Evolutionary conservation across 139 green algal species (phyloP), one percentile per base, ranked within the genome.

Genomic region (Volvox africanus): DNA sequence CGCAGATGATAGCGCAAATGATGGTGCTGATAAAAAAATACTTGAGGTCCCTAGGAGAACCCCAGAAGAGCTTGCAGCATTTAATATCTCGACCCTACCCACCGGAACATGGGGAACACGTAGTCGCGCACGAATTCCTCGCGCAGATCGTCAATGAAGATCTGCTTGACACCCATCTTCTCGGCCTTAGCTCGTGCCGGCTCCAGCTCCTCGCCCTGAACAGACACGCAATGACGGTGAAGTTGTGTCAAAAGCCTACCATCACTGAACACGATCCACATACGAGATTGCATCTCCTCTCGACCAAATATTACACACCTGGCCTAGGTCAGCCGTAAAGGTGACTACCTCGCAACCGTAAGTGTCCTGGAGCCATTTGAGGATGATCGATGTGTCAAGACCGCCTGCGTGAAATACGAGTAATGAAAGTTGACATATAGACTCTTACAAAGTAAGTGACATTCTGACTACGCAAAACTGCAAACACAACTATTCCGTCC

Each of bases 101-200:
- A 97, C 95, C 96, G 93, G 95, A 99, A 99, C 97, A 99, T 99
- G 84, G 98, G 98, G 92, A 99, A 99, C 35, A 99, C 97, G 92
- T 98, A 99, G 90, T 99, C 98, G 2, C 94, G 91, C 77, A 99
- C 98, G 95, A 99, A 99, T 94, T 99, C 98, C 94, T 99, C 98
- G 11, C 97, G 95, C 88, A 99, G 88, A 93, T 99, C 98, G 62
- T 99, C 97, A 71, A 99, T 99, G 94, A 97, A 99, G 91, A 99
- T 99, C 92, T 99, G 94, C 95, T 99, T 99, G n/a, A 99, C 96
- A 20, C 98, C 98, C 79, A 97, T 96, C 81, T 96, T 93, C 94
- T 98, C 96, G 0, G 98, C 98, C 96, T 99, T 99, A 18, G 91
- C 81, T 18, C 98, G 95, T 0, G 97, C 98, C 30, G 98, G 98